Evolutionary conservation across 2,329 filamentous ascomycete genomes (phyloP).

Genomic region (Cladophialophora immunda): DNA sequence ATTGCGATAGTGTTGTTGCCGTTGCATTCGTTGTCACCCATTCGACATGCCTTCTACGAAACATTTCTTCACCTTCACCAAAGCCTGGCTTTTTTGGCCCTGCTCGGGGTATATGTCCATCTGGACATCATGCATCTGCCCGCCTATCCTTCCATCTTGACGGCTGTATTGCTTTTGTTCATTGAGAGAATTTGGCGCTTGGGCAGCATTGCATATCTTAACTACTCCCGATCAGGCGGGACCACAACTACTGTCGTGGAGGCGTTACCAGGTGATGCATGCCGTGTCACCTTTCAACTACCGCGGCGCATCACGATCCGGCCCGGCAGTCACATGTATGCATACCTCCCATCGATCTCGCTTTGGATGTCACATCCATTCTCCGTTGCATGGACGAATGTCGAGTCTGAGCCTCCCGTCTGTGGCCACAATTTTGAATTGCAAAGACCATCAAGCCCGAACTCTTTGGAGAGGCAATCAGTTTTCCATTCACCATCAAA

Average conservation of each 20-base stretch:
- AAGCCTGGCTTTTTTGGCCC: constrained; percentile 52
- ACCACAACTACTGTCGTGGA: constrained; percentile 64
- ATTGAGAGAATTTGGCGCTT: constrained; percentile 57
- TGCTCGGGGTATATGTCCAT: constrained; percentile 56
- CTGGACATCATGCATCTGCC: constrained; percentile 52
- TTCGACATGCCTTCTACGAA: constrained; percentile 58
- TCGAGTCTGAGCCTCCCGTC: constrained; percentile 39
- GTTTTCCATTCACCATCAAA: constrained; percentile 28
- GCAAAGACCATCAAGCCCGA: constrained; percentile 29
- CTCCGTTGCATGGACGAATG: constrained; percentile 57
- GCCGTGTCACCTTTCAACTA: constrained; percentile 68
- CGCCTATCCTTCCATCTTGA: constrained; percentile 50
- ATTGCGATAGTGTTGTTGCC: constrained; percentile 51
- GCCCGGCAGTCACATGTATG: constrained; percentile 68
- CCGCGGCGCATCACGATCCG: constrained; percentile 61
- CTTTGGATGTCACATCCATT: constrained; percentile 60
- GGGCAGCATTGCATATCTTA: constrained; percentile 61
- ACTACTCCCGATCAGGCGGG: constrained; percentile 57
- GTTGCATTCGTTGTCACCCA: constrained; percentile 54
- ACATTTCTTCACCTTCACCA: constrained; percentile 59
- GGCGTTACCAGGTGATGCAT: constrained; percentile 67
- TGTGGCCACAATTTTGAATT: constrained; percentile 24
- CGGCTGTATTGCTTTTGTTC: constrained; percentile 51
- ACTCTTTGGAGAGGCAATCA: constrained; percentile 35
- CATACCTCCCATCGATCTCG: constrained; percentile 63